Evolutionary conservation across 179 eudicot species (phyloP), one percentile per base, ranked within the genome.

Genomic region (Carnegiea gigantea): DNA sequence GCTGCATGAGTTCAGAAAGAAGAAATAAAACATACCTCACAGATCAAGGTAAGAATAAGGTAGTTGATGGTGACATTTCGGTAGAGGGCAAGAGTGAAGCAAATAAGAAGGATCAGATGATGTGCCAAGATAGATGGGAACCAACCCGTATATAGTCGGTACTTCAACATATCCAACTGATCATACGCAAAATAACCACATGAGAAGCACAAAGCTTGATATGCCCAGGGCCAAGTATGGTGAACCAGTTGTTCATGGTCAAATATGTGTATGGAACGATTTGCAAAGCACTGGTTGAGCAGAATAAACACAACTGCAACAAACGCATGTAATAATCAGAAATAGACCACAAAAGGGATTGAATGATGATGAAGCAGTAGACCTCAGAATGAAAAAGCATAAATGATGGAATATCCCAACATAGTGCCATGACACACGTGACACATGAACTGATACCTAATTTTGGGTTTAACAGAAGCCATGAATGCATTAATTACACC

Each of bases 121-220:
- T 96, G 99, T 64, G 89, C 84, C 53, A 96, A 89, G 78, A 96
- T 91, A 1, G 98, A 88, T 6, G 99, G 99, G 81, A 92, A 89
- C 90, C 87, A 85, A 17, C 95, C 96, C 70, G 90, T 84, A 75
- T 92, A 92, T 43, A 96, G 79, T 57, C 88, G 89, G 54, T 91
- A 85, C 8, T 79, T 80, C 85, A 96, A 70, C 99, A 96, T 96
- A 85, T 96, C 98, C 89, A 73, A 91, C 77, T 96, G 99, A 86
- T 96, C 99, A 83, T 96, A 96, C 1, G 97, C 99, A 82, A 96
- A 96, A 84, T 94, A 96, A 79, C 98, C 99, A 78, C 89, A 89
- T 8, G 97, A 96, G 78, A 92, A 86, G 84, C 93, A 92, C 73
- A 96, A 86, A 26, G 96, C 93, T 49, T 87, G 77, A 79, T 90